phyloP scores from a whole-genome alignment of 768 basidiomycete species.

The Rhodotorula graminis region DNA sequence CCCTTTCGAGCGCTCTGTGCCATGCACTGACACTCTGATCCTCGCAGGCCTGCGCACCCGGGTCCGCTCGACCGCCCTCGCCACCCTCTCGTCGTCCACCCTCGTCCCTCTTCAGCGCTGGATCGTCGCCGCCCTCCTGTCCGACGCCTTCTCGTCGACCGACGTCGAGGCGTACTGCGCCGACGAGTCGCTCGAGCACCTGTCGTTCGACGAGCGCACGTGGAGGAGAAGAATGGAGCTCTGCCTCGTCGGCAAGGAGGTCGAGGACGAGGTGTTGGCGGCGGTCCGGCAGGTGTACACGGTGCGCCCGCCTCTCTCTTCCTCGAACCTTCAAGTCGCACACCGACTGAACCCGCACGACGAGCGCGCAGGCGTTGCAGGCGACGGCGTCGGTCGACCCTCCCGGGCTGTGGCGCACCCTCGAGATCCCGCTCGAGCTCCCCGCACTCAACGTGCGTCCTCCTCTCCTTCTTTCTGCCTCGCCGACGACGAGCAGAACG shows the following conservation, averaged over 20 bases:
- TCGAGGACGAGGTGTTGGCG: not conserved
- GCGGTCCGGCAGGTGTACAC: constrained; percentile 5
- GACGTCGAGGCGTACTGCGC: constrained; percentile 47
- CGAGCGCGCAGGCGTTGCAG: constrained; percentile 42
- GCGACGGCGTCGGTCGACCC: constrained; percentile 47
- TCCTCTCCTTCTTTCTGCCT: not conserved
- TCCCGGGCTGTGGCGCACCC: constrained; percentile 59
- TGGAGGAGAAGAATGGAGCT: not conserved
- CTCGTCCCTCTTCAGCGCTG: constrained; percentile 25
- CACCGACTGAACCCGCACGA: too few species aligned
- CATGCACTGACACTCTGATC: too few species aligned
- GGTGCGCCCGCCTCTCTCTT: not conserved
- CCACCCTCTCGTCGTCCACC: not conserved
- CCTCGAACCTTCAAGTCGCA: too few species aligned
- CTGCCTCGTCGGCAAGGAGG: not conserved
- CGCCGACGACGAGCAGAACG: too few species aligned
- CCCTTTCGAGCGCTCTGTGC: not conserved
- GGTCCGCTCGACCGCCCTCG: not conserved
- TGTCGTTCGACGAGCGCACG: constrained; percentile 46
- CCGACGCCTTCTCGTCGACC: constrained; percentile 47
- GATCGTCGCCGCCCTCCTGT: constrained; percentile 27
- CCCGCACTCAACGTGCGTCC: constrained; percentile 68
- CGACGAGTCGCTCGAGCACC: constrained; percentile 30
- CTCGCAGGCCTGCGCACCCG: not conserved
- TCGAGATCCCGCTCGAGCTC: constrained; percentile 78